Base-by-base conservation (phyloP, 2,329 filamentous ascomycete species). In the Xylariaceae sp. region DNA sequence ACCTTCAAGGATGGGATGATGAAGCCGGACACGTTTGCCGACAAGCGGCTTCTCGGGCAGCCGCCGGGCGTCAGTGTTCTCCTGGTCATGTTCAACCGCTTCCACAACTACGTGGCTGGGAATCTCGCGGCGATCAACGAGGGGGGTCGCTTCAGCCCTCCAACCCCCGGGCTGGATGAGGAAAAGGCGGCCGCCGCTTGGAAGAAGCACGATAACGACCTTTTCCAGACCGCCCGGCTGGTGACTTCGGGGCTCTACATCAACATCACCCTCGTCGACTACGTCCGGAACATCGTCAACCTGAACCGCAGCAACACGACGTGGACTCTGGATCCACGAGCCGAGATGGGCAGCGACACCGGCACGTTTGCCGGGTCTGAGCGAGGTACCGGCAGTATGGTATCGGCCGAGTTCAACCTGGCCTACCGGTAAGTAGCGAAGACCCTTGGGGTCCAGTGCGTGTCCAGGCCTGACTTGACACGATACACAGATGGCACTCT, bases 91-190 rank as follows among this genome's bases (percentile, higher is more conserved):
- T 80, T 87, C 60, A 82, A 81, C 49, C 73, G 79, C 16, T 93
- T 93, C 60, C 90, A 95, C 60, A 95, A 96, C 59, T 72, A 92
- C 44, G 76, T 88, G 0, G 88, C 84, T 2, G 73, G 78, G 34
- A 82, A 90, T 40, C 65, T 95, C 13, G 83, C 83, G 0, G 63
- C 71, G n/a, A 90, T 95, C 58, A 94, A 95, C 49, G 89, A 95
- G 49, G 75, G 77, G 28, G 79, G 77, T 12, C 75, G 84, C 15
- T 95, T 94, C 59, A 74, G 70, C 1, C 79, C 77, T 39, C 85
- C 86, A 0, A 50, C 63, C 0, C 57, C 64, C 0, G 43, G 60
- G 1, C 61, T 75, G 0, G 49, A 62, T 0, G 66, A 65, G 2
- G 74, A 80, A 26, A 64, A 67, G 17, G 57, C 59, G 0, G 60